Percentiles rank a stretch among this genome's conserved stretches.
phyloP scores from a whole-genome alignment of 768 basidiomycete genomes.

The Termitomyces sp. region DNA sequence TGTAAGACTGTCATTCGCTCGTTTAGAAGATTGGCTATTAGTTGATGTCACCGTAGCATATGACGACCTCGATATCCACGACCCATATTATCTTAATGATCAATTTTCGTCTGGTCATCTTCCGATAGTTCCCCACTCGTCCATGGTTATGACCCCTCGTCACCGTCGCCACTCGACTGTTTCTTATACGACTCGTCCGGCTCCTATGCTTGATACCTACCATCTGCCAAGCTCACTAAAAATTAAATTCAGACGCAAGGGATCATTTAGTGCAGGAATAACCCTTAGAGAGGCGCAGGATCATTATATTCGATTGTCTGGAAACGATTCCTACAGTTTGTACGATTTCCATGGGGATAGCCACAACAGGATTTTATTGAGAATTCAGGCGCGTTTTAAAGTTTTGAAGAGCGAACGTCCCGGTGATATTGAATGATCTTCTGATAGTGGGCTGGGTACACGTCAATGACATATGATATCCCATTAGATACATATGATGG shows the following conservation, averaged over 20 bases:
- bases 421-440: neutral
- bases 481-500: conserved; percentile 65
- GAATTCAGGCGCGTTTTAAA: conserved; percentile 46
- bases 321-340: conserved; percentile 54
- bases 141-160: conserved; percentile 26
- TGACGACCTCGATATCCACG: conserved; percentile 44
- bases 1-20: conserved; percentile 22
- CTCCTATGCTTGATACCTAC: conserved; percentile 33
- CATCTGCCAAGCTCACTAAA: conserved; percentile 43
- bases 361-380: conserved; percentile 53
- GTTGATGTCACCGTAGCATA: conserved; percentile 31
- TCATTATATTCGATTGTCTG: conserved; percentile 47
- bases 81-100: conserved; percentile 49
- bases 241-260: conserved; percentile 73
- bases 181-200: conserved; percentile 35
- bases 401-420: neutral
- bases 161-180: conserved; percentile 47
- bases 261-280: conserved; percentile 57
- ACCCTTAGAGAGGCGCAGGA: conserved; percentile 66
- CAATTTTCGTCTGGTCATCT: conserved; percentile 32
- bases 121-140: conserved; percentile 24
- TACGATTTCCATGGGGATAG: conserved; percentile 62
- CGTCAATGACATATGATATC: conserved; percentile 68
- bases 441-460: conserved; percentile 63
- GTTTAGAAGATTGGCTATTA: conserved; percentile 1